These are phyloP conservation scores for Ustilaginoidea virens DNA, from an alignment of 2,329 filamentous ascomycete species.

Conservation along the genomic window DNA sequence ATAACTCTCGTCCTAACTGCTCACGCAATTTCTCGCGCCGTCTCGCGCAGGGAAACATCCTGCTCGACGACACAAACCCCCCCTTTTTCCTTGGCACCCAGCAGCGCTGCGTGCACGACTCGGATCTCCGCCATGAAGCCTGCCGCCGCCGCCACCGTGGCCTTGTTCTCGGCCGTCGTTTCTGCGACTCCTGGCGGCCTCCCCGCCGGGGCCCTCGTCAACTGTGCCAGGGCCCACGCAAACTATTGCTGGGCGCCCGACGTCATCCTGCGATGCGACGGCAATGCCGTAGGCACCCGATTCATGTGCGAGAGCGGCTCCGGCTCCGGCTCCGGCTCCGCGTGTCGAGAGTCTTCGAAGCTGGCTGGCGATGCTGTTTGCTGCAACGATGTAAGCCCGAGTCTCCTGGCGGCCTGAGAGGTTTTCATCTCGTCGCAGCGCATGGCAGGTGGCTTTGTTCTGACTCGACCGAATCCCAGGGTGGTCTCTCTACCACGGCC, in stretches of 20 bases:
- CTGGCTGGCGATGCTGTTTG: slow-evolving; percentile 29
- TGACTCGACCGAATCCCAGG: too few relatives aligned
- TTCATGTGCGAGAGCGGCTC: slow-evolving; percentile 28
- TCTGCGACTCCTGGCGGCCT: slow-evolving; percentile 24
- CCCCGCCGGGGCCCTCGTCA: slow-evolving; percentile 12
- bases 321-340: slow-evolving; percentile 19
- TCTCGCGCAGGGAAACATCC: not conserved
- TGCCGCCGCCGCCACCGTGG: slow-evolving; percentile 13
- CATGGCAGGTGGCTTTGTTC: too few relatives aligned
- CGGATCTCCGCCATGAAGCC: slow-evolving; percentile 18
- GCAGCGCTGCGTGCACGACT: too few relatives aligned
- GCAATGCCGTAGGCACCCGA: slow-evolving; percentile 19
- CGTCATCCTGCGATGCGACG: slow-evolving; percentile 32
- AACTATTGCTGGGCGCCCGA: slow-evolving; percentile 28
- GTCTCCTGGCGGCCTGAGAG: not conserved
- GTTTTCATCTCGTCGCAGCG: too few relatives aligned
- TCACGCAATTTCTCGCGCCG: too few relatives aligned
- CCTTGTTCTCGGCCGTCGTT: slow-evolving; percentile 18
- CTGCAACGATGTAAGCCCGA: slow-evolving; percentile 25
- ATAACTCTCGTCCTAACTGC: too few relatives aligned
- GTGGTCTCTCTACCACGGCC: too few relatives aligned
- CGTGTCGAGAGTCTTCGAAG: slow-evolving; percentile 25
- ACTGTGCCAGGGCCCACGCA: slow-evolving; percentile 24
- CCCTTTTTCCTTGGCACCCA: not conserved
- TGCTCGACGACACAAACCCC: not conserved